Conservation (phyloP, 805 yeast species). For the Ogataea kodamae region DNA sequence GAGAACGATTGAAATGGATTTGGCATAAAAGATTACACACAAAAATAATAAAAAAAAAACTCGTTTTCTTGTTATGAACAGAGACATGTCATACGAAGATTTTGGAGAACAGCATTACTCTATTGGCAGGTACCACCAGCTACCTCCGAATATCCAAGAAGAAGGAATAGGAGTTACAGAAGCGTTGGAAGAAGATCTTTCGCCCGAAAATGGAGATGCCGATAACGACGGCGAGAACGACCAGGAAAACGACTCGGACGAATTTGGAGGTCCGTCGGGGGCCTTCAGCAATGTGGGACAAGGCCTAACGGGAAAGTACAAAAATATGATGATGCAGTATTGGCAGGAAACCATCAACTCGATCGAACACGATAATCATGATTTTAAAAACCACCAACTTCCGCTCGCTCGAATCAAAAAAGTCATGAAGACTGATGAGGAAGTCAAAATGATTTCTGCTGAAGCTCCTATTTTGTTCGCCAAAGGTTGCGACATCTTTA, state of each 20-base stretch:
- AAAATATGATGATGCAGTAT: slow-evolving; percentile 88
- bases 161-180: slow-evolving; percentile 23
- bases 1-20: slow-evolving; percentile 34
- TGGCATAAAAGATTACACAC: slow-evolving; percentile 10
- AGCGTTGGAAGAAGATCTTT: slow-evolving; percentile 29
- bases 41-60: slow-evolving; percentile 3
- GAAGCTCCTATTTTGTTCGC: slow-evolving; percentile 98
- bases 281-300: slow-evolving; percentile 79
- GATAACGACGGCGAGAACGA: slow-evolving; percentile 35
- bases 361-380: slow-evolving; percentile 84
- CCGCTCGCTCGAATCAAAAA: slow-evolving; percentile 96
- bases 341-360: slow-evolving; percentile 96
- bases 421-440: slow-evolving; percentile 97
- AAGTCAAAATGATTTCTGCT: slow-evolving; percentile 95
- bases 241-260: slow-evolving; percentile 37
- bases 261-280: slow-evolving; percentile 34
- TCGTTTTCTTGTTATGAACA: slow-evolving; percentile 3
- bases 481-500: slow-evolving; percentile 95
- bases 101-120: slow-evolving; percentile 17
- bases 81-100: slow-evolving; percentile 20
- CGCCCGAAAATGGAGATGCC: slow-evolving; percentile 27
- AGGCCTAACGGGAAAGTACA: slow-evolving; percentile 77
- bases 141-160: slow-evolving; percentile 13
- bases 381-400: slow-evolving; percentile 88
- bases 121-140: slow-evolving; percentile 13